Conservation (phyloP, 129 eudicot species). For the Arctium lappa region DNA sequence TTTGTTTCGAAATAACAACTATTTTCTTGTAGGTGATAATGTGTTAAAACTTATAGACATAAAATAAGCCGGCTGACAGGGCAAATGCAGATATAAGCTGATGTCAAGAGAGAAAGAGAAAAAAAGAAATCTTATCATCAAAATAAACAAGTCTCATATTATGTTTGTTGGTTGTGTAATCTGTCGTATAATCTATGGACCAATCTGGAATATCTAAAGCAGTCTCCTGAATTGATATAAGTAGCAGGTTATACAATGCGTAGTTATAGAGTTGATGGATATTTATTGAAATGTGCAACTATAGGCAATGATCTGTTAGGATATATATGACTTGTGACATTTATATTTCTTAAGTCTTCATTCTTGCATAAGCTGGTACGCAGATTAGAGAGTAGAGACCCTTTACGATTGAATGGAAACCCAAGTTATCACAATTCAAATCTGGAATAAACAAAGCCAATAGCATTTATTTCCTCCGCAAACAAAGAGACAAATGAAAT, state of each 20-base stretch:
- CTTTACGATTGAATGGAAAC: background rate
- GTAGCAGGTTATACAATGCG: background rate
- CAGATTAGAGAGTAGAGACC: background rate
- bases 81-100: background rate
- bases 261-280: background rate
- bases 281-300: background rate
- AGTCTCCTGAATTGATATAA: background rate
- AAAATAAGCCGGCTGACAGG: background rate
- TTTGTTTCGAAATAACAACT: background rate
- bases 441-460: background rate
- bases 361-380: background rate
- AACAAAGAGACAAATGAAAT: background rate
- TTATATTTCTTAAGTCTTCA: background rate
- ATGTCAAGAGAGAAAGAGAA: background rate
- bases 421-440: background rate
- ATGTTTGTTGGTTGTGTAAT: conserved; percentile 10
- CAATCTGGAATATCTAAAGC: background rate
- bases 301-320: background rate
- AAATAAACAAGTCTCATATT: background rate
- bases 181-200: background rate
- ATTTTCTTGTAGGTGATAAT: background rate
- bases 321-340: background rate
- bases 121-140: background rate
- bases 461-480: background rate
- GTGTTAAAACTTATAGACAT: background rate